Percentiles rank a stretch among this genome's conserved stretches.
Evolutionary conservation across 306 rosid species (phyloP).

Genomic region (Sesbania bispinosa): DNA sequence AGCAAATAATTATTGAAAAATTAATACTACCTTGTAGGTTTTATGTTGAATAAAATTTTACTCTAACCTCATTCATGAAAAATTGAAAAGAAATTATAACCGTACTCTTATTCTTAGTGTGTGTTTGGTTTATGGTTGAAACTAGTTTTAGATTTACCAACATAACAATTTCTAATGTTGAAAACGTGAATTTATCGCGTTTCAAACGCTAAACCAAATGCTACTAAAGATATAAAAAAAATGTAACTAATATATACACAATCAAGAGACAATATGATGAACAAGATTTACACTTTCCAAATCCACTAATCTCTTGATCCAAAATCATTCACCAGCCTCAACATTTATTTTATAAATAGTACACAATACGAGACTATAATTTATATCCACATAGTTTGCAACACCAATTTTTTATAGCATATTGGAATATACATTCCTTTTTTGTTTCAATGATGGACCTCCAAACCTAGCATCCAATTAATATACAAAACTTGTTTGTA

Average conservation of each 20-base stretch:
- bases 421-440: not conserved
- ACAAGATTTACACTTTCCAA: constrained; percentile 15
- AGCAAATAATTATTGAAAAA: not conserved
- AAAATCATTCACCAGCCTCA: not conserved
- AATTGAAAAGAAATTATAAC: no score
- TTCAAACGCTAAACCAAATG: no score
- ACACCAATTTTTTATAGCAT: not conserved
- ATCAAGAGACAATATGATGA: constrained; percentile 28
- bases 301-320: constrained; percentile 24
- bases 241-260: not conserved
- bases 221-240: not conserved
- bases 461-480: not conserved
- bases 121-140: no score
- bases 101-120: no score
- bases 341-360: not conserved
- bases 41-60: not conserved
- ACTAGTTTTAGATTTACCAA: no score
- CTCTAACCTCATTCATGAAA: no score
- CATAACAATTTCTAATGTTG: no score
- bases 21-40: not conserved
- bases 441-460: not conserved
- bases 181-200: no score
- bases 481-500: not conserved
- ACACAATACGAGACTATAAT: not conserved
- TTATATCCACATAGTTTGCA: not conserved